These are phyloP conservation scores for Aspergillus cejpii DNA, from an alignment of 2,329 filamentous ascomycete genomes.

Conservation along the genomic window DNA sequence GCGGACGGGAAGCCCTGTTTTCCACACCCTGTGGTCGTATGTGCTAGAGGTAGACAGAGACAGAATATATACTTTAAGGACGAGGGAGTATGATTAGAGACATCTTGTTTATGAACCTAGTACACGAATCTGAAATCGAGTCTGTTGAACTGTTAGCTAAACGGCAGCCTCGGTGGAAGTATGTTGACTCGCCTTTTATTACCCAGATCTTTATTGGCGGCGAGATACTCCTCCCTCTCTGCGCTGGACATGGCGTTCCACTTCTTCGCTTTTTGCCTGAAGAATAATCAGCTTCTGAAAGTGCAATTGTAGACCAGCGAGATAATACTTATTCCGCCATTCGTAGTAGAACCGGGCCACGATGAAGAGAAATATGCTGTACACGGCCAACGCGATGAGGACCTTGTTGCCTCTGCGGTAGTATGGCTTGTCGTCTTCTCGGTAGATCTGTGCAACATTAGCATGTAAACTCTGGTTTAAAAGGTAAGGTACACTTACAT, in stretches of 20 bases:
- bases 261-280: constrained; percentile 28
- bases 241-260: constrained; percentile 39
- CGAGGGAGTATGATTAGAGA: no score
- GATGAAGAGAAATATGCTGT: constrained; percentile 48
- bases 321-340: constrained; percentile 34
- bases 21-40: no score
- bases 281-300: constrained; percentile 3
- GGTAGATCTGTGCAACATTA: constrained; percentile 46
- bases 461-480: background rate
- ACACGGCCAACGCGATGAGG: constrained; percentile 48
- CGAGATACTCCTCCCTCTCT: constrained; percentile 35
- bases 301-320: background rate
- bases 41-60: background rate
- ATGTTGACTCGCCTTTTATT: constrained; percentile 38
- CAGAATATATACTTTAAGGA: background rate
- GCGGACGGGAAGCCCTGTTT: no score
- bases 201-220: constrained; percentile 34
- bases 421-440: constrained; percentile 49
- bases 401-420: constrained; percentile 55
- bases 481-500: constrained; percentile 23
- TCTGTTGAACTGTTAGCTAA: constrained; percentile 14
- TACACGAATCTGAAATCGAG: constrained; percentile 37
- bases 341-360: constrained; percentile 38
- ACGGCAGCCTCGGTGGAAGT: no score
- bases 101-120: no score